Base-by-base conservation (phyloP, 768 basidiomycete genomes). In the Paxillus involutus region DNA sequence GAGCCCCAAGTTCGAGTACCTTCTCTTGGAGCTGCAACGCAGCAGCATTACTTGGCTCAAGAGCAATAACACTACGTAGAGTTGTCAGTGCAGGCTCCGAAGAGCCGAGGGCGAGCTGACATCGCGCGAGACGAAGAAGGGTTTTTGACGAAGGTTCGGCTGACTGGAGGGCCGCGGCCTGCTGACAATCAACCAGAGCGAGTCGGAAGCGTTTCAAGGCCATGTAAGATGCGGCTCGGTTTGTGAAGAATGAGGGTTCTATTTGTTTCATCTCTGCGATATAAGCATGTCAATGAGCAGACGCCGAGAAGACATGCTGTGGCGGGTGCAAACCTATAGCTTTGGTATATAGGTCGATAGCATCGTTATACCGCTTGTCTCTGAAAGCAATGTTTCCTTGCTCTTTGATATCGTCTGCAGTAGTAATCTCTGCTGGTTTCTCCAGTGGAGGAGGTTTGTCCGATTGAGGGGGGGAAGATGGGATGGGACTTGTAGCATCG, bases 191-290 rank as follows among this genome's bases (percentile, higher is more conserved):
- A 36, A 78, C 79, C 16, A 94, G 75, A 0, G 93, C 93, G 0
- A 75, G 72, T 32, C 83, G 77, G 77, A 88, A 94, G 33, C 82
- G 82, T 65, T 93, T 92, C 47, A 89, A 66, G 0, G 84, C 82
- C 82, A 95, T 94, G 65, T 86, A 82, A 2, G 91, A 86, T 0
- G 93, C 92, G 0, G 93, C 92, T 29, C 92, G 84, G 68, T 95
- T 95, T 0, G 91, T 90, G 57, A 87, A 75, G 64, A 88, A 94
- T 3, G 88, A 79, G 0, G 91, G 83, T 68, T 94, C 88, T 4
- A 74, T 60, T 0, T 84, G 70, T 55, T 83, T 83, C 59, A 87
- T 72, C 53, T 82, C 84, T 88, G 59, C 29, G 47, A 49, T 19
- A 11, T 46, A 40, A 26, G 35, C 17, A 19, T 19, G 44, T 57